Percentiles rank a stretch among this genome's conserved stretches.
Conservation (phyloP, 2,329 filamentous ascomycete genomes). For the Elsinoe fawcettii region DNA sequence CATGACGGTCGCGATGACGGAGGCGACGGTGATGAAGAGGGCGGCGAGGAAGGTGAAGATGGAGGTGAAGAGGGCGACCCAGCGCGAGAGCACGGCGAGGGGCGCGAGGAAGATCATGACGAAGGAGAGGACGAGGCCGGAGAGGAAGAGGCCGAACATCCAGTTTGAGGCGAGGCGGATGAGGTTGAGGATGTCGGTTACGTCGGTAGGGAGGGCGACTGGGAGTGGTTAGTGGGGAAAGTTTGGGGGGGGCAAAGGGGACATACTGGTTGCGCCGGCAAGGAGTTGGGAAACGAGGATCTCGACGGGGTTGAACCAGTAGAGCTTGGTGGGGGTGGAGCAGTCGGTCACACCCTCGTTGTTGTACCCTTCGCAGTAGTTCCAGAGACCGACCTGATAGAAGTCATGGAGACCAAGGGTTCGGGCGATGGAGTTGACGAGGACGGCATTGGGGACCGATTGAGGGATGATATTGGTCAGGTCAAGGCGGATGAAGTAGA, state of each 20-base stretch:
- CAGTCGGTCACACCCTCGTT: conserved; percentile 68
- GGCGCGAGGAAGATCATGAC: conserved; percentile 60
- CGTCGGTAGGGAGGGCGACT: conserved; percentile 68
- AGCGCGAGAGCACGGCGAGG: conserved; percentile 45
- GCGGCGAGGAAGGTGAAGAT: conserved; percentile 60
- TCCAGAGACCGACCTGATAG: conserved; percentile 88
- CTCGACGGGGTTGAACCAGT: conserved; percentile 85
- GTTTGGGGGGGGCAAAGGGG: neutral
- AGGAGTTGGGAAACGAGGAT: conserved; percentile 75
- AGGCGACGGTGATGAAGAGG: conserved; percentile 60
- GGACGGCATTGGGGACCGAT: conserved; percentile 59
- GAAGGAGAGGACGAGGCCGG: conserved; percentile 61
- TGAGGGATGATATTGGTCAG: conserved; percentile 72
- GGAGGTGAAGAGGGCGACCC: conserved; percentile 57
- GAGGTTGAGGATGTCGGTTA: conserved; percentile 65
- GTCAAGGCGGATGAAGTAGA: conserved; percentile 80
- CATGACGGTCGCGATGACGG: conserved; percentile 73
- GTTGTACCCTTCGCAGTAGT: conserved; percentile 80
- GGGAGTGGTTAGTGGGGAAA: conserved; percentile 12
- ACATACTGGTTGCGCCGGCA: conserved; percentile 64
- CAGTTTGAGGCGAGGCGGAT: conserved; percentile 67
- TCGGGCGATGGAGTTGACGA: conserved; percentile 82
- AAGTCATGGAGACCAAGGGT: conserved; percentile 87
- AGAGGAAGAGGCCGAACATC: conserved; percentile 86
- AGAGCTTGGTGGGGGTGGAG: conserved; percentile 60